A percentile compares a stretch with the other conserved stretches of the same genome.
These are phyloP conservation scores for Fusarium siculi DNA, from an alignment of 2,329 filamentous ascomycete species.

Conservation along the genomic window DNA sequence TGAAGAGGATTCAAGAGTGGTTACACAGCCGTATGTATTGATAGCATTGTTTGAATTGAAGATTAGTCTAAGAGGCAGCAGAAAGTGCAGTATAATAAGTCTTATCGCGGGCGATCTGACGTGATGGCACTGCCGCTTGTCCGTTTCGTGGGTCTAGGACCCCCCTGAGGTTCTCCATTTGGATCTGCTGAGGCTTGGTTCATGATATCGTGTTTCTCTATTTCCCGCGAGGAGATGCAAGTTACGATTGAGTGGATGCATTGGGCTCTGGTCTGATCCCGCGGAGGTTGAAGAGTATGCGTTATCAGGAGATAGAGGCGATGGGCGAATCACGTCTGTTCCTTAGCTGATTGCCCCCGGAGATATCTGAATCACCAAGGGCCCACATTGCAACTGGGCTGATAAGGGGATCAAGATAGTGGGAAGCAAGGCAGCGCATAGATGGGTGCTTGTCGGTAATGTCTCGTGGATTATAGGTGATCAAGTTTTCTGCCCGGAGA, in stretches of 20 bases:
- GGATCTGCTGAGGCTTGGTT: slow-evolving; percentile 22
- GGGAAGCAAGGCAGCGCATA: background rate
- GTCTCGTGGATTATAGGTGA: slow-evolving; percentile 11
- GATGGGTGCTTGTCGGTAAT: slow-evolving; percentile 1
- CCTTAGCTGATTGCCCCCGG: slow-evolving; percentile 38
- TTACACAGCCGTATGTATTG: background rate
- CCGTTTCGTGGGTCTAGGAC: slow-evolving; percentile 2
- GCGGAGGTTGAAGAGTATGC: slow-evolving; percentile 38
- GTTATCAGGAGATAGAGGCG: slow-evolving; percentile 33
- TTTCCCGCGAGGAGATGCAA: slow-evolving; percentile 47
- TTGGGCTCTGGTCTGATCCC: slow-evolving; percentile 29
- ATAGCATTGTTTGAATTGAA: slow-evolving; percentile 2
- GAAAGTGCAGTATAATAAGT: slow-evolving; percentile 25
- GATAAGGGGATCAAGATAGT: slow-evolving; percentile 33
- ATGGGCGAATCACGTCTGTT: slow-evolving; percentile 42
- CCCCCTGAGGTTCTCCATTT: slow-evolving; percentile 8
- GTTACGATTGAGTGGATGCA: slow-evolving; percentile 36
- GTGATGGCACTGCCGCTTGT: slow-evolving; percentile 15
- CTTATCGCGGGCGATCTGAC: slow-evolving; percentile 18
- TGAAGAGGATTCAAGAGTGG: background rate
- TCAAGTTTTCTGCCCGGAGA: slow-evolving; percentile 9
- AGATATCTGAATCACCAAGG: slow-evolving; percentile 41
- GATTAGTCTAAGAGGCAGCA: background rate
- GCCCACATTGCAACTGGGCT: slow-evolving; percentile 26
- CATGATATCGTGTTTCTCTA: slow-evolving; percentile 32